Conservation (phyloP, 441 rosid genomes). For the Pelargonium citronellum region DNA sequence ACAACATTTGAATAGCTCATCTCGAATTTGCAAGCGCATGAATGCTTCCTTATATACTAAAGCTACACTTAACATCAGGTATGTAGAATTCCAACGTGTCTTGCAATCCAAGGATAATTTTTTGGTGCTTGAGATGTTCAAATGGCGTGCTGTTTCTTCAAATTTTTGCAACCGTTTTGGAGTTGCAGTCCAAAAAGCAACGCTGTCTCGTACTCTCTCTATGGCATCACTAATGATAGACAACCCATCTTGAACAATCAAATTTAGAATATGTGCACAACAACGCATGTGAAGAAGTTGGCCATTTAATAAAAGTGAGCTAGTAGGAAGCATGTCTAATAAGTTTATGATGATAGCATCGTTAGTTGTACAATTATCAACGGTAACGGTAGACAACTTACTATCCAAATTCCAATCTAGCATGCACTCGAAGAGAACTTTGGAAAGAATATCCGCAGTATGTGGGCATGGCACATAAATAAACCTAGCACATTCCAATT, state of each 20-base stretch:
- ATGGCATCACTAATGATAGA: too few species aligned
- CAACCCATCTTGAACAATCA: too few species aligned
- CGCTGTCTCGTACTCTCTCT: background rate
- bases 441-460: background rate
- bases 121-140: background rate
- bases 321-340: background rate
- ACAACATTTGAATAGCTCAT: too few species aligned
- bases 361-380: slow-evolving; percentile 18
- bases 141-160: background rate
- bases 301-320: background rate
- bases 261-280: too few species aligned
- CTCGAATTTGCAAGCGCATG: too few species aligned
- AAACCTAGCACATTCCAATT: slow-evolving; percentile 1
- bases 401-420: slow-evolving; percentile 19
- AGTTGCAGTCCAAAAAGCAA: background rate
- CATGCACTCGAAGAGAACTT: background rate
- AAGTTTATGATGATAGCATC: background rate
- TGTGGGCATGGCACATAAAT: slow-evolving; percentile 10
- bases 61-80: too few species aligned
- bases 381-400: background rate
- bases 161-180: background rate
- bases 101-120: background rate
- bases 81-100: too few species aligned
- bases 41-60: too few species aligned
- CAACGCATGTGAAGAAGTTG: too few species aligned